Percentiles rank a stretch among this genome's conserved stretches.
Conservation (phyloP, 495 filamentous ascomycete species). For the Amphirosellinia nigrospora region DNA sequence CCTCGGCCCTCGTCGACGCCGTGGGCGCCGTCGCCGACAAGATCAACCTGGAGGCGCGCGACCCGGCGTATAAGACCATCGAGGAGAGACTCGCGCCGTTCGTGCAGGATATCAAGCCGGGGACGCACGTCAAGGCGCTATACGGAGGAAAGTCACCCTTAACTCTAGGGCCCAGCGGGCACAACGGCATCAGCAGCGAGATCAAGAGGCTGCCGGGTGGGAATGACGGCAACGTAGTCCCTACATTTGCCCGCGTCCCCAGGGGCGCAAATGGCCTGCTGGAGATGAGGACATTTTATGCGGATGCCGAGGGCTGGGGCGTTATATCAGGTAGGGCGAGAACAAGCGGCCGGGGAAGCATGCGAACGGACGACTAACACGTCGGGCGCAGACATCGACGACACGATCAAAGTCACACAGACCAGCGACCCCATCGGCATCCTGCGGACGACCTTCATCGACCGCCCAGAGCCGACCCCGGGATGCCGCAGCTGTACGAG, state of each 20-base stretch:
- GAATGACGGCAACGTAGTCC: constrained; percentile 47
- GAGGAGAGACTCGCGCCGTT: constrained; percentile 76
- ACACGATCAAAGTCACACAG: constrained; percentile 91
- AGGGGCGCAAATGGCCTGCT: constrained; percentile 53
- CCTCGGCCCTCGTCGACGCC: constrained; percentile 65
- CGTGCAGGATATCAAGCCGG: constrained; percentile 74
- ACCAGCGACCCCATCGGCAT: constrained; percentile 81
- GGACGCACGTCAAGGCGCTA: constrained; percentile 63
- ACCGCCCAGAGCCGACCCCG: constrained; percentile 69
- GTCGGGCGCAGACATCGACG: constrained; percentile 74
- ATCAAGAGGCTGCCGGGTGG: constrained; percentile 51
- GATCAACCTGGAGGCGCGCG: constrained; percentile 70
- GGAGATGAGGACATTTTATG: constrained; percentile 71
- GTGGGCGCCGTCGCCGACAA: constrained; percentile 75
- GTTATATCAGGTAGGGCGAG: constrained; percentile 74
- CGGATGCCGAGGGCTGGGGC: constrained; percentile 81
- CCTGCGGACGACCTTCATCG: constrained; percentile 80
- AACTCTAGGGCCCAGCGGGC: constrained; percentile 70
- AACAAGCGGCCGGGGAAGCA: background rate
- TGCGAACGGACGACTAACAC: constrained; percentile 21
- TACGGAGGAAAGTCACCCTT: constrained; percentile 56
- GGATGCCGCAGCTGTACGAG: constrained; percentile 88
- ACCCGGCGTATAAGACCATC: constrained; percentile 68
- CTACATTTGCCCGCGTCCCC: constrained; percentile 54
- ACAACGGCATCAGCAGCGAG: constrained; percentile 73